A percentile compares a stretch with the other conserved stretches of the same genome.
Conservation (phyloP, 495 filamentous ascomycete species). For the Sabuloglossum arenarium region DNA sequence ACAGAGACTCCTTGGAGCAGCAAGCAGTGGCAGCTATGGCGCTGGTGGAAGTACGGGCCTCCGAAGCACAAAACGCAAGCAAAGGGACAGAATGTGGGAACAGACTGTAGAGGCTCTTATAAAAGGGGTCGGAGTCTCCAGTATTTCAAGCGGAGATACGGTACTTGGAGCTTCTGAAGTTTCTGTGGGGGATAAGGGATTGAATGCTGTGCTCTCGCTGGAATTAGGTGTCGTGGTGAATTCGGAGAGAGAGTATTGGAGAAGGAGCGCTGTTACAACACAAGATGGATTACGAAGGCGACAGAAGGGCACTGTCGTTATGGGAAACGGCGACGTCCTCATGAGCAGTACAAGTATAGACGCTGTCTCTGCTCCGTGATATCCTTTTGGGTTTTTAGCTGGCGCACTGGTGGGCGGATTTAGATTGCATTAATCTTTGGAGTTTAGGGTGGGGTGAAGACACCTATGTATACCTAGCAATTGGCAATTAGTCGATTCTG, state of each 20-base stretch:
- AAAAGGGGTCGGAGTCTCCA: neutral
- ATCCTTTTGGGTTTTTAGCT: neutral
- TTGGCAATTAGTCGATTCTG: neutral
- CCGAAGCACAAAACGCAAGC: neutral
- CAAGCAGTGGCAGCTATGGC: slow-evolving; percentile 11
- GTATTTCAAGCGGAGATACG: neutral
- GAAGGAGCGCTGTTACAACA: slow-evolving; percentile 11
- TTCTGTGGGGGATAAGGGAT: neutral
- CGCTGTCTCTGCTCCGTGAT: neutral
- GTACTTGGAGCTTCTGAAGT: neutral
- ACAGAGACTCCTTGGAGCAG: slow-evolving; percentile 34
- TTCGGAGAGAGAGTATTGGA: slow-evolving; percentile 18
- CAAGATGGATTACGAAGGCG: neutral
- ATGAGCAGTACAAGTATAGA: neutral
- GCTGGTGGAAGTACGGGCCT: neutral
- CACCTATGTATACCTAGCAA: neutral
- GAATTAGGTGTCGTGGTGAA: slow-evolving; percentile 12
- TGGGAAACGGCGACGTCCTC: neutral
- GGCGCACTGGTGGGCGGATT: neutral
- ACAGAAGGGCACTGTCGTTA: neutral
- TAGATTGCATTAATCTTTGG: neutral
- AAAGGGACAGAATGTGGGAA: neutral
- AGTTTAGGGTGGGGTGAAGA: neutral
- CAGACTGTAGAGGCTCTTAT: neutral
- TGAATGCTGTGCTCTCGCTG: neutral